phyloP scores from a whole-genome alignment of 179 eudicot species.

The Silene coronaria region DNA sequence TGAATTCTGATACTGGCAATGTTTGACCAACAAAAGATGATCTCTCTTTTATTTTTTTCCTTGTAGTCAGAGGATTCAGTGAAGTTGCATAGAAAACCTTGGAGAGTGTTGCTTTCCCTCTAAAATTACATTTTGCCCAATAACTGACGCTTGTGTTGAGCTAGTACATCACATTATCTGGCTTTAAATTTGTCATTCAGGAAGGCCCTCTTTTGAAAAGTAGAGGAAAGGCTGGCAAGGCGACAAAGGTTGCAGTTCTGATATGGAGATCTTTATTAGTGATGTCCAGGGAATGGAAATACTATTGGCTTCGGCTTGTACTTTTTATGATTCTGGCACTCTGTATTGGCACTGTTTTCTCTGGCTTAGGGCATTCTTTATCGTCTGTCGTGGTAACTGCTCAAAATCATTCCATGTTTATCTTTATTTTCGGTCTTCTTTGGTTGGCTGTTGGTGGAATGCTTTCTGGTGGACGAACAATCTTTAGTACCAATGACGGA shows the following conservation, averaged over 20 bases:
- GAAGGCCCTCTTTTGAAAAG: conserved; percentile 82
- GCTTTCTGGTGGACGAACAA: too few species aligned
- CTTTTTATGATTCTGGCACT: conserved; percentile 71
- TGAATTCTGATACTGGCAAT: too few species aligned
- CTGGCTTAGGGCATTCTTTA: conserved; percentile 88
- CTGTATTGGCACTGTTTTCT: conserved; percentile 81
- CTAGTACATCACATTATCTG: background rate
- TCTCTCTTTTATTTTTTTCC: background rate
- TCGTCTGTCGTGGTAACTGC: conserved; percentile 87
- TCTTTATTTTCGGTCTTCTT: background rate
- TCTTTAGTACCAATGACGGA: too few species aligned
- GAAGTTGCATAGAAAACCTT: background rate
- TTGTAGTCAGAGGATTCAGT: too few species aligned
- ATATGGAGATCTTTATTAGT: conserved; percentile 91
- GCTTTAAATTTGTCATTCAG: conserved; percentile 37
- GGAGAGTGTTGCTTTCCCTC: background rate
- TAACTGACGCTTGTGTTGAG: background rate
- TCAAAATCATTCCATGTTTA: background rate
- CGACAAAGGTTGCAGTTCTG: conserved; percentile 66
- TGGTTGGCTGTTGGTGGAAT: too few species aligned
- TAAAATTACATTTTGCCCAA: background rate
- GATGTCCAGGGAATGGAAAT: conserved; percentile 99
- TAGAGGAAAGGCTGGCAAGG: conserved; percentile 75
- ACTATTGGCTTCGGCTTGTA: conserved; percentile 90
- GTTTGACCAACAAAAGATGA: background rate